Conservation (phyloP, 106 monocot genomes). For the Acanthochlamys bracteata region DNA sequence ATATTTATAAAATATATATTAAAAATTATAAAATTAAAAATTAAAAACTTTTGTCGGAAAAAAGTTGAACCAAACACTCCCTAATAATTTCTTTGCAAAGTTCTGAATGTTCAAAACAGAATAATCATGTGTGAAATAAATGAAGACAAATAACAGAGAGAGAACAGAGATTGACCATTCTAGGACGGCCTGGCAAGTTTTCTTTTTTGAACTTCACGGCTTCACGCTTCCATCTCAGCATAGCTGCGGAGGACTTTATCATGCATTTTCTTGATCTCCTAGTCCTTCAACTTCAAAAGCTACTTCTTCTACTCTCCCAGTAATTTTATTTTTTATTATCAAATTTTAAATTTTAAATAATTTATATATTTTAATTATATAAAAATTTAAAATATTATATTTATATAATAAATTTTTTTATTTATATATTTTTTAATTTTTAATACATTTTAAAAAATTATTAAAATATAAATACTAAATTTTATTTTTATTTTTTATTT, state of each 20-base stretch:
- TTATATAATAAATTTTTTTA: too few relatives aligned
- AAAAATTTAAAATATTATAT: too few relatives aligned
- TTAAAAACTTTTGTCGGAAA: too few relatives aligned
- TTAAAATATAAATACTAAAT: too few relatives aligned
- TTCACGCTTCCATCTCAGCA: constrained; percentile 52
- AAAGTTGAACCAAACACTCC: too few relatives aligned
- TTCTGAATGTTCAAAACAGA: constrained; percentile 7
- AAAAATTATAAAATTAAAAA: too few relatives aligned
- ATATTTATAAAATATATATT: too few relatives aligned
- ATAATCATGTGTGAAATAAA: background rate
- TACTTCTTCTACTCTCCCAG: constrained; percentile 37
- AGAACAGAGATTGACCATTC: background rate
- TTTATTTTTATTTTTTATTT: too few relatives aligned
- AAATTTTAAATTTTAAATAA: too few relatives aligned
- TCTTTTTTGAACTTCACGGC: constrained; percentile 44
- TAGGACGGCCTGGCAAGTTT: constrained; percentile 31
- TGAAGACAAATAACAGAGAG: background rate
- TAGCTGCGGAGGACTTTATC: constrained; percentile 49
- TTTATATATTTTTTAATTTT: too few relatives aligned
- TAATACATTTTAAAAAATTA: too few relatives aligned
- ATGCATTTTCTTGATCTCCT: constrained; percentile 41
- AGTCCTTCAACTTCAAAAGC: constrained; percentile 27
- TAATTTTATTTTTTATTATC: constrained; percentile 36
- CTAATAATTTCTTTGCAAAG: constrained; percentile 60
- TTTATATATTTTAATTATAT: too few relatives aligned